phyloP scores from a whole-genome alignment of 1,284 basidiomycete species.

The Naganishia cerealis region DNA sequence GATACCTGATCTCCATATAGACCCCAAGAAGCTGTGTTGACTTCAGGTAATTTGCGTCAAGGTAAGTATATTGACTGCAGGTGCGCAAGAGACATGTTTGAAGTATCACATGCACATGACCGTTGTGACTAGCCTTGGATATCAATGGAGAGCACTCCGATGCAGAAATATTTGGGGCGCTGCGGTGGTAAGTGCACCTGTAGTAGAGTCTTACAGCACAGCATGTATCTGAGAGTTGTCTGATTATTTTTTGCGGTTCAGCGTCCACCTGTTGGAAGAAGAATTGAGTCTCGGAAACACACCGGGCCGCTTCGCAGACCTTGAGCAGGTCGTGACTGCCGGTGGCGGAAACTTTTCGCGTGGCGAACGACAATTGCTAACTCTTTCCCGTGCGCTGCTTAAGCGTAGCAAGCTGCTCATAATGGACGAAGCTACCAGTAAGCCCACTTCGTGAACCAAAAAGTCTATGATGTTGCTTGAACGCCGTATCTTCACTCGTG shows the following conservation, averaged over 20 bases:
- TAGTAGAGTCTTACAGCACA: neutral
- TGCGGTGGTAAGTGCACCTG: constrained; percentile 8
- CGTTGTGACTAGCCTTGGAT: neutral
- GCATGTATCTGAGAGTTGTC: too few relatives aligned
- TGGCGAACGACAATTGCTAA: constrained; percentile 74
- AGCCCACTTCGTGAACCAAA: constrained; percentile 24
- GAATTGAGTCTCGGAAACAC: neutral
- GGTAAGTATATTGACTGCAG: neutral
- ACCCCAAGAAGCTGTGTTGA: constrained; percentile 49
- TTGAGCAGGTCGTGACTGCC: constrained; percentile 56
- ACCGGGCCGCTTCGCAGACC: constrained; percentile 41
- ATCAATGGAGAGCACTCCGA: constrained; percentile 16
- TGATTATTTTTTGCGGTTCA: neutral
- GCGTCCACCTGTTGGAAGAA: constrained; percentile 1
- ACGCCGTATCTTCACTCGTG: constrained; percentile 50
- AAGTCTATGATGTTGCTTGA: neutral
- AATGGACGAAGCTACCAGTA: constrained; percentile 64
- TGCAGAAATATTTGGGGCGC: neutral
- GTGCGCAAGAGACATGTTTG: neutral
- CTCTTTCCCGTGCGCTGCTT: constrained; percentile 69
- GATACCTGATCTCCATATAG: neutral
- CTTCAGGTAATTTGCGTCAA: constrained; percentile 63
- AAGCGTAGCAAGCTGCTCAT: constrained; percentile 70
- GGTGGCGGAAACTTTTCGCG: constrained; percentile 67
- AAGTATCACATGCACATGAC: neutral